phyloP scores from a whole-genome alignment of 78 protist genomes.

The Dictyostelium discoideum region DNA sequence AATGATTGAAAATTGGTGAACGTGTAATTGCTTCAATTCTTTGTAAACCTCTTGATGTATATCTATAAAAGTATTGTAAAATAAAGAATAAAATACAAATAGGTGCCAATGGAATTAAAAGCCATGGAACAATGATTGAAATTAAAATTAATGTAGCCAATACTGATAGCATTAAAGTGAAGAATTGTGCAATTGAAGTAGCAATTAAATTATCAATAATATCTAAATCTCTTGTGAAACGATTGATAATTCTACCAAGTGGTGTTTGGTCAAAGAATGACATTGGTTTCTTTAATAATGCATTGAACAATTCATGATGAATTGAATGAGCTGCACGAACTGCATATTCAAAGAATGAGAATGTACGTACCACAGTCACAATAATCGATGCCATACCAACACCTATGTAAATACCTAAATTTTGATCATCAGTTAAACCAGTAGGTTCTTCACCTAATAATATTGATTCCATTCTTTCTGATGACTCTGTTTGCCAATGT shows the following conservation, averaged over 20 bases:
- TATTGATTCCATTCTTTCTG: not conserved
- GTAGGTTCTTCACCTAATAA: not conserved
- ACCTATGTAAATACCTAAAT: constrained; percentile 64
- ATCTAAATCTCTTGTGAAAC: constrained; percentile 93
- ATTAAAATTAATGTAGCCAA: constrained; percentile 50
- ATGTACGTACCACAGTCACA: constrained; percentile 20
- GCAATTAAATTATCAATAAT: constrained; percentile 80
- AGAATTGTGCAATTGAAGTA: constrained; percentile 28
- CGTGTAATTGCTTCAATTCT: constrained; percentile 86
- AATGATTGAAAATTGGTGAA: constrained; percentile 91
- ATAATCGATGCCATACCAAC: constrained; percentile 24
- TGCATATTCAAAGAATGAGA: constrained; percentile 19
- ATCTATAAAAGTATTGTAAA: constrained; percentile 49
- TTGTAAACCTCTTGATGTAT: constrained; percentile 83
- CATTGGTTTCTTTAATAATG: constrained; percentile 89
- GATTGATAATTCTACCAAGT: constrained; percentile 97
- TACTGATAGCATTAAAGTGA: constrained; percentile 15
- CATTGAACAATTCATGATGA: constrained; percentile 30
- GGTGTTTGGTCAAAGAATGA: constrained; percentile 99
- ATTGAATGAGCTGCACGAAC: constrained; percentile 2
- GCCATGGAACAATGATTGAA: constrained; percentile 52
- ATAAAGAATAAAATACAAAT: constrained; percentile 7
- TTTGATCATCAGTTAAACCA: constrained; percentile 21
- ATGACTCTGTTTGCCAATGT: constrained; percentile 30
- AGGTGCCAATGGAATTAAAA: constrained; percentile 73